Base-by-base conservation (phyloP, 2,329 filamentous ascomycete species). In the Colletotrichum falcatum region DNA sequence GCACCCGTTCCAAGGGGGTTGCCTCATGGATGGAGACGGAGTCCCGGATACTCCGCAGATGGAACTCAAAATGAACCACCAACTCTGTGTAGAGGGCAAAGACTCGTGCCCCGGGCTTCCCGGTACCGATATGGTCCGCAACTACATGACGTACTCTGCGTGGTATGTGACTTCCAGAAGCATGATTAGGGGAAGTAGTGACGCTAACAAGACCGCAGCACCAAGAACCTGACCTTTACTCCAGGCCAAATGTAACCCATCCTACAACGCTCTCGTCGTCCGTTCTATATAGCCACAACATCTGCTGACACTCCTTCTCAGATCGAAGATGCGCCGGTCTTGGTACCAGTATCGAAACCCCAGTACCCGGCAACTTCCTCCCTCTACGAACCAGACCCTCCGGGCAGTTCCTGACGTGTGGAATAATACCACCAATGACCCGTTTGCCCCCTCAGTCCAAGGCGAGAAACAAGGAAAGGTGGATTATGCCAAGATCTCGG, bases 81-180 rank as follows among this genome's bases (percentile, higher is more conserved):
- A n/a, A 2, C 0, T 20, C n/a, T 37, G 44, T 20, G 26, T 18
- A 11, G 8, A 11, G 20, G 51, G 16, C 2, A 64, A 37, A 30
- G 51, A 64, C 26, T 46, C 61, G 14, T 64, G 61, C 28, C 49
- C 51, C 5, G 23, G 11, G 1, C 26, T 54, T n/a, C 60, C 48
- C 2, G 60, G 60, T 5, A 5, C 18, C 1, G 60, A 62, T 62
- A 35, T 62, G 5, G 9, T 54, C 16, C 35, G 48, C 7, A 62
- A 62, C 20, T 62, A 54, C 26, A 62, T 62, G 60, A 51, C n/a
- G 26, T 62, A 62, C 35, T 53, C 60, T 3, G 3, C 48, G 6
- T 62, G 60, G 60, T 62, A 30, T 4, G 33, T 4, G 12, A 3
- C 23, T 37, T n/a, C 8, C 18, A 12, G 11, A 20, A n/a, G 11